Conservation (phyloP, 805 yeast species). For the Metschnikowia dekortorum region DNA sequence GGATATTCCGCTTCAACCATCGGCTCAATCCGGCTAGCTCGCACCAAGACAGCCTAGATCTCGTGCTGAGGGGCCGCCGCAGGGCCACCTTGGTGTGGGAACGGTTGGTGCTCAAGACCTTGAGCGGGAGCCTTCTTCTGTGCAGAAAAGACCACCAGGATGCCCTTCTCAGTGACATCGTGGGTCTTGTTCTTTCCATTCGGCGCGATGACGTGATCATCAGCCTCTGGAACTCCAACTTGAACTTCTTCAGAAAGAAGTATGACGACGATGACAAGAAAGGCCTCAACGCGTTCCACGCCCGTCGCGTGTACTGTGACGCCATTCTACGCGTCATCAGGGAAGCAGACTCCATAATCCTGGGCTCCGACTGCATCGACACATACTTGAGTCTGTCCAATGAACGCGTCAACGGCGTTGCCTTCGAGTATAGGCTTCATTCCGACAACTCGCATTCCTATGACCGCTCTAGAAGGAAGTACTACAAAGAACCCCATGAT, state of each 20-base stretch:
- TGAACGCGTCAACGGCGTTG: slow-evolving; percentile 43
- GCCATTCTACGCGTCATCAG: slow-evolving; percentile 42
- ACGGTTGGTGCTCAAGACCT: slow-evolving; percentile 46
- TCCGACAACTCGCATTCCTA: slow-evolving; percentile 26
- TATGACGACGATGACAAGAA: slow-evolving; percentile 20
- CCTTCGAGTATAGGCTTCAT: slow-evolving; percentile 46
- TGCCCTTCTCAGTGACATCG: slow-evolving; percentile 45
- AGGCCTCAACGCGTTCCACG: slow-evolving; percentile 40
- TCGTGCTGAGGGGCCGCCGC: slow-evolving; percentile 23
- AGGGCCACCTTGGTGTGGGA: slow-evolving; percentile 50
- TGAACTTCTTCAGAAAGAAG: slow-evolving; percentile 26
- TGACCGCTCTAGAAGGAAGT: slow-evolving; percentile 13
- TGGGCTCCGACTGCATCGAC: slow-evolving; percentile 31
- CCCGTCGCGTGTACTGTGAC: slow-evolving; percentile 44
- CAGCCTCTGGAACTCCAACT: slow-evolving; percentile 58
- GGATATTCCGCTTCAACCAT: slow-evolving; percentile 51
- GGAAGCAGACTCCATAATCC: slow-evolving; percentile 44
- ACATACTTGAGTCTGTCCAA: slow-evolving; percentile 32
- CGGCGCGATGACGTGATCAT: slow-evolving; percentile 57
- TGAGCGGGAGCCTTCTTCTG: slow-evolving; percentile 49
- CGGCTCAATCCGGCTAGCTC: slow-evolving; percentile 16
- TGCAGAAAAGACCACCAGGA: slow-evolving; percentile 33
- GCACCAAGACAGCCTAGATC: slow-evolving; percentile 17
- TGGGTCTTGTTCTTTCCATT: slow-evolving; percentile 57
- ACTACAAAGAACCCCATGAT: slow-evolving; percentile 6